Evolutionary conservation across 2,329 filamentous ascomycete species (phyloP), one percentile per base, ranked within the genome.

Genomic region (Fusarium bulbicola): DNA sequence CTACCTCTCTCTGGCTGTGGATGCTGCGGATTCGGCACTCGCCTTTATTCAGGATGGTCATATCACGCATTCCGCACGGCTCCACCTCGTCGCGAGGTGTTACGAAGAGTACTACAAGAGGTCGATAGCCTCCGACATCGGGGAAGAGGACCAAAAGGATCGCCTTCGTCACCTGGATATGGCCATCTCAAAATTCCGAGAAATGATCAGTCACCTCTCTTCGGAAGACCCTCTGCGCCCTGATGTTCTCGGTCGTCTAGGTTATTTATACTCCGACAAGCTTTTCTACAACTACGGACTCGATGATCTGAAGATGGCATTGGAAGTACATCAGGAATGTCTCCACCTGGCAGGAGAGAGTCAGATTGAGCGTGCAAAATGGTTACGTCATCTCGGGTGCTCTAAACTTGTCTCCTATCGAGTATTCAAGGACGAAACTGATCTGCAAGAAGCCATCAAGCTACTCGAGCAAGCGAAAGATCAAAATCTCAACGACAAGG

Each of bases 401-500:
- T 60, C 58, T 1, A 60, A 20, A 2, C 36, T 32, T 15, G 3
- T 12, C 5, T 24, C 47, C 1, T 42, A 56, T 11, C 3, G 2
- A 2, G n/a, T 26, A 3, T 36, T 60, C 9, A 30, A 7, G 18
- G 20, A 56, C 14, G n/a, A 5, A 0, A 0, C 1, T 10, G 58
- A 56, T 18, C 2, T 56, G 1, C 13, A 42, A 5, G 18, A 54
- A 12, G 24, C 47, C 3, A 10, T 60, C 1, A 12, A 34, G 5
- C 14, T 60, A 2, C 58, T 60, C 1, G 28, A 36, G 4, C 18
- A 42, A n/a, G 47, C 28, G 12, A 60, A 18, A 9, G 26, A 28
- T 4, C 18, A 54, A 1, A 3, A 28, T 4, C 0, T 7, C 4
- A 0, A 28, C 1, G 28, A 36, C 7, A 37, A 26, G 0, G 24